These are phyloP conservation scores for Erysiphe pulchra DNA, from an alignment of 2,329 filamentous ascomycete genomes.

Conservation along the genomic window DNA sequence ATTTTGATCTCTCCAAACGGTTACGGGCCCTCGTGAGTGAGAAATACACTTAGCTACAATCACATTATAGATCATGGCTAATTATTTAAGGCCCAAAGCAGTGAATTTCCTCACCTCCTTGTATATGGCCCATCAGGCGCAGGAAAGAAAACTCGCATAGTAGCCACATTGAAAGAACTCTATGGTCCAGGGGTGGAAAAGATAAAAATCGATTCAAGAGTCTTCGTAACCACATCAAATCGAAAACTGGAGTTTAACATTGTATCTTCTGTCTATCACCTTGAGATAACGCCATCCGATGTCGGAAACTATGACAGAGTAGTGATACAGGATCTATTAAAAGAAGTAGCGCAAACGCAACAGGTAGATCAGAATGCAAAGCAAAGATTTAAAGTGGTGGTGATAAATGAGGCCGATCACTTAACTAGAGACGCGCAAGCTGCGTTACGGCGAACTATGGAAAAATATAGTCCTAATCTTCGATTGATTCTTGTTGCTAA, in stretches of 20 bases:
- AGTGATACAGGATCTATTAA: slow-evolving; percentile 81
- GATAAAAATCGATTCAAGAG: slow-evolving; percentile 95
- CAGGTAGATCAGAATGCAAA: slow-evolving; percentile 84
- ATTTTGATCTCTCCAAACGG: slow-evolving; percentile 65
- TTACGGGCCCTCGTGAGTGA: slow-evolving; percentile 54
- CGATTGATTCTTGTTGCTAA: slow-evolving; percentile 81
- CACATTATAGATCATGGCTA: background rate
- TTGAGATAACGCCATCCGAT: slow-evolving; percentile 93
- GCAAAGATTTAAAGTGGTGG: slow-evolving; percentile 92
- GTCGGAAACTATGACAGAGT: slow-evolving; percentile 93
- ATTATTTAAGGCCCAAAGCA: slow-evolving; percentile 53
- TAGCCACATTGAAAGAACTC: slow-evolving; percentile 81
- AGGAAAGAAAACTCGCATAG: slow-evolving; percentile 92
- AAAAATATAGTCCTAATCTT: slow-evolving; percentile 94
- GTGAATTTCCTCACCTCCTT: slow-evolving; percentile 91
- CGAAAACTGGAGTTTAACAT: slow-evolving; percentile 99
- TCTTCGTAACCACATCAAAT: slow-evolving; percentile 87
- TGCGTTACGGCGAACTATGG: slow-evolving; percentile 84
- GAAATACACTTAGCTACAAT: background rate
- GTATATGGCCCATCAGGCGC: slow-evolving; percentile 92
- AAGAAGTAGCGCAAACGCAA: slow-evolving; percentile 95
- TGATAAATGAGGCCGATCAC: slow-evolving; percentile 96
- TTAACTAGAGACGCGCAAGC: slow-evolving; percentile 86
- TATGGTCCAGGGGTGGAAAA: slow-evolving; percentile 96
- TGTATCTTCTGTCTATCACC: slow-evolving; percentile 85